These are phyloP conservation scores for Calvatia gigantea DNA, from an alignment of 768 basidiomycete species.

Conservation along the genomic window DNA sequence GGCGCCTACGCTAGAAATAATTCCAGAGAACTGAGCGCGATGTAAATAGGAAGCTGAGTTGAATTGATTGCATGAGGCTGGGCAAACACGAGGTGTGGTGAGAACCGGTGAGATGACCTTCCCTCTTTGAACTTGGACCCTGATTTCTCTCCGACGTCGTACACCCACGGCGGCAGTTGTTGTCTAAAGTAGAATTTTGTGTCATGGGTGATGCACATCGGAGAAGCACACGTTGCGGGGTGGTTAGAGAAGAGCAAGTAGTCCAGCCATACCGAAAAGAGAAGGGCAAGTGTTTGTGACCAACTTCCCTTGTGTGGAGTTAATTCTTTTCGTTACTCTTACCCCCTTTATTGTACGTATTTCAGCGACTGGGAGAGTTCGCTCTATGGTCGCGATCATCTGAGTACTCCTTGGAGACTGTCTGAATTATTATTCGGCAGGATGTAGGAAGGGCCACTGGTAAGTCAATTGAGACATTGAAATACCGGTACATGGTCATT, in stretches of 20 bases:
- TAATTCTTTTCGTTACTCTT: no score
- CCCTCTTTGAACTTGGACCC: not conserved
- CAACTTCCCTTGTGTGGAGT: not conserved
- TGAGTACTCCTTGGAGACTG: no score
- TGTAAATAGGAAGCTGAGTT: not conserved
- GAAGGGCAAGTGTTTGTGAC: not conserved
- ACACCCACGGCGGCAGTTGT: not conserved
- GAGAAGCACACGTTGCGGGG: not conserved
- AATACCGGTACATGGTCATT: no score
- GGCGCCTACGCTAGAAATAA: not conserved
- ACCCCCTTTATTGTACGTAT: no score
- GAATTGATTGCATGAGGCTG: conserved; percentile 7
- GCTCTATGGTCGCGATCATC: no score
- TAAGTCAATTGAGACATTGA: no score
- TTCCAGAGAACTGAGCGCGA: not conserved
- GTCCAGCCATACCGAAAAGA: not conserved
- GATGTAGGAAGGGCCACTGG: no score
- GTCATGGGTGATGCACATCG: not conserved
- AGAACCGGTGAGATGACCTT: not conserved
- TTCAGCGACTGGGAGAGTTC: no score
- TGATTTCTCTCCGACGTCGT: not conserved
- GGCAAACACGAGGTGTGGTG: conserved; percentile 6
- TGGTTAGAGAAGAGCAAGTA: not conserved
- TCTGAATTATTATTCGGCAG: no score
- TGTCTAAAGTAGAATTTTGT: conserved; percentile 4